phyloP scores from a whole-genome alignment of 164 flowering plant genomes.

The Euptelea pleiosperma region DNA sequence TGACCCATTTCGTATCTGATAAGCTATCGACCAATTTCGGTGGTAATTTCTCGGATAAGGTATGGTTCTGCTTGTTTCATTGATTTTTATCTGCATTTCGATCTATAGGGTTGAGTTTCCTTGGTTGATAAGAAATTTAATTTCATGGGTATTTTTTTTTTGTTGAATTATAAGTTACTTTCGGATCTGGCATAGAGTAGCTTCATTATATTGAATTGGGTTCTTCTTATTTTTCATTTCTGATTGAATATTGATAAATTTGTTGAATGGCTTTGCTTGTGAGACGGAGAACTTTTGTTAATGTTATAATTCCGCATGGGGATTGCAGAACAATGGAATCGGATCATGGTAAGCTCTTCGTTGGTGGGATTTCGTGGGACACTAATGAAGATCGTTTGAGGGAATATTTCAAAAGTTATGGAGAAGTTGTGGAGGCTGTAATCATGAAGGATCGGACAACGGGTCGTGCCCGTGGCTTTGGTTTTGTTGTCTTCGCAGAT shows the following conservation, averaged over 20 bases:
- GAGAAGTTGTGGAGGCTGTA: conserved; percentile 84
- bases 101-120: conserved; percentile 6
- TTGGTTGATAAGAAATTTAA: conserved; percentile 5
- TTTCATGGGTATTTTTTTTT: neutral
- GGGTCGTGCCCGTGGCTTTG: conserved; percentile 91
- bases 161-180: neutral
- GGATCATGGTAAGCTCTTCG: conserved; percentile 85
- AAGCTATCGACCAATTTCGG: conserved; percentile 6
- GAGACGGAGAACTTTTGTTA: conserved; percentile 11
- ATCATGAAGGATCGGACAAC: conserved; percentile 88
- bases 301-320: conserved; percentile 14
- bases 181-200: too few relatives aligned
- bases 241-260: too few relatives aligned
- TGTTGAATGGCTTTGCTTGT: neutral
- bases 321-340: conserved; percentile 62
- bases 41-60: conserved; percentile 24
- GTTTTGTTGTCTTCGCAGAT: conserved; percentile 82
- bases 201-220: too few relatives aligned
- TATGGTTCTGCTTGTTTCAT: conserved; percentile 18
- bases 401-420: conserved; percentile 70
- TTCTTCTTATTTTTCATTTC: too few relatives aligned
- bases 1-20: conserved; percentile 27
- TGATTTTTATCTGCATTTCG: conserved; percentile 9
- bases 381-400: conserved; percentile 76
- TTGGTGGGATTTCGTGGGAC: conserved; percentile 95